phyloP scores from a whole-genome alignment of 2,329 filamentous ascomycete genomes.

The Emergomyces orientalis region DNA sequence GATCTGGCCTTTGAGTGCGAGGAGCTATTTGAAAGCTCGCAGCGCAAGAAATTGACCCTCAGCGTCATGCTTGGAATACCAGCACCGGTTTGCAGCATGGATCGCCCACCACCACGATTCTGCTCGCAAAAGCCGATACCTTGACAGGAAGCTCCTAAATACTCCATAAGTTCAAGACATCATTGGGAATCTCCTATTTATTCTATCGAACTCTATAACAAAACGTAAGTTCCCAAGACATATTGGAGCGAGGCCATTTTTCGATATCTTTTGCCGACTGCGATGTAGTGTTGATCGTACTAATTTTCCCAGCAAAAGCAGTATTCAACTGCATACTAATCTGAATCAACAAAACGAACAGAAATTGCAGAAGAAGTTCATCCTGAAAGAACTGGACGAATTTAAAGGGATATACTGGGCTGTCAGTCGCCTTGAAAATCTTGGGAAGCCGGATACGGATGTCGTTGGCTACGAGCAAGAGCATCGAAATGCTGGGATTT shows the following conservation, averaged over 20 bases:
- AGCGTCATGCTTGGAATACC: fast-evolving
- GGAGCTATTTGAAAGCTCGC: background rate
- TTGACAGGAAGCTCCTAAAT: background rate
- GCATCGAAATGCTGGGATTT: background rate
- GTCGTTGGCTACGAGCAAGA: too few species aligned
- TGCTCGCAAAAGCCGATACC: background rate
- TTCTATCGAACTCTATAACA: background rate
- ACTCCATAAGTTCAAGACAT: background rate
- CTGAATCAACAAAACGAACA: too few species aligned
- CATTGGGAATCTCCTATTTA: background rate
- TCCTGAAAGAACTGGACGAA: too few species aligned
- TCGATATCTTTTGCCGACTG: background rate
- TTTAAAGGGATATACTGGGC: too few species aligned
- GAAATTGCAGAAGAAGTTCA: too few species aligned
- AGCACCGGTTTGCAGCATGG: background rate
- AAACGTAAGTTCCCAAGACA: background rate
- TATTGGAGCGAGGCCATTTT: background rate
- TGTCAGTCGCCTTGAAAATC: too few species aligned
- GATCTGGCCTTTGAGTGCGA: background rate
- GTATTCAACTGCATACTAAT: too few species aligned
- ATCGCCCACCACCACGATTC: background rate
- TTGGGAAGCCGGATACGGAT: too few species aligned
- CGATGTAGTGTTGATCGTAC: background rate
- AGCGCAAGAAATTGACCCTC: background rate
- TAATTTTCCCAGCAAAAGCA: background rate